Evolutionary conservation across 345 rosid species (phyloP), one percentile per base, ranked within the genome.

Genomic region (Linum usitatissimum): DNA sequence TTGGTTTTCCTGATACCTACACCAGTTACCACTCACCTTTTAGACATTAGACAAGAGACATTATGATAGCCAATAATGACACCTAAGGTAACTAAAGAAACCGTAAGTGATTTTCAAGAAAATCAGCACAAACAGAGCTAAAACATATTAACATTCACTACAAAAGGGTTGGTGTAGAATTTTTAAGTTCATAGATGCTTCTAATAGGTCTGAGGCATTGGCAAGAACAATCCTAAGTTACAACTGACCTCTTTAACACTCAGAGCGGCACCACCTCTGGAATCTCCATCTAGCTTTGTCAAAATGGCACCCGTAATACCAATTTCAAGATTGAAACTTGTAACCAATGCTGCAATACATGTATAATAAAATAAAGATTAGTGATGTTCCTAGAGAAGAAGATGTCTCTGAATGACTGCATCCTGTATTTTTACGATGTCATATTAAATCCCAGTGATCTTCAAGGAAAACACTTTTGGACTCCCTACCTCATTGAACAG

Each of bases 261-360:
- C 71, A 93, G 75, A 70, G 99, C 99, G 59, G 99, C 97, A 56
- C 99, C 97, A 68, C 97, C 99, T 85, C 99, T 84, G 67, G 99
- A 93, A 77, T 93, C 99, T 18, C 99, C 97, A 64, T 93, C 99
- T 69, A 93, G 78, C 87, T 93, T 93, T 40, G 99, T 90, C 82
- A 93, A 80, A 74, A 93, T 93, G 73, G 97, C 99, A 72, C 99
- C 97, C 20, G 99, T 90, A 70, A 93, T 93, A 66, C 99, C 99
- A 61, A 93, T 93, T 85, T 90, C 99, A 51, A 90, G 77, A 69
- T 93, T 93, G 84, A 93, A 93, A 23, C 96, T 83, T 23, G 97
- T 87, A 73, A 93, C 96, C 78, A 93, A 64, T 28, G 96, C 99
- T 93, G 91, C 54, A 18, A 71, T 45, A 45, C 38, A 34, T 23